Evolutionary conservation across 805 yeast genomes (phyloP), one percentile per base, ranked within the genome.

Genomic region (Pichia membranifaciens): DNA sequence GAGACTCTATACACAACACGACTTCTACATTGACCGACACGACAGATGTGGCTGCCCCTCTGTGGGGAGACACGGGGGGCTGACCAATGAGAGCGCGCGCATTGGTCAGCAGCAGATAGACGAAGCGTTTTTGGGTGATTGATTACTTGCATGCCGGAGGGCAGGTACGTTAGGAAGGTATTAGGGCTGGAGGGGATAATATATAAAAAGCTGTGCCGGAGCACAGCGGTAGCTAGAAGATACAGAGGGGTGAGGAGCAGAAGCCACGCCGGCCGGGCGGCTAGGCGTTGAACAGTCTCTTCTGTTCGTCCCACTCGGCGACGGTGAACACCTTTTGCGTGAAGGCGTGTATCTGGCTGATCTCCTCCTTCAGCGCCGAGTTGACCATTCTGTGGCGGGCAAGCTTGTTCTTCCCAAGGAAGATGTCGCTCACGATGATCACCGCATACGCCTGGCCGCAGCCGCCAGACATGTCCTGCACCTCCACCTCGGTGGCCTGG

Each of bases 401-500:
- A 43, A 93, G 71, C 62, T 85, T 86, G 67, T 87, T 88, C 68
- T 88, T 87, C 21, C 93, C 93, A 50, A 73, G 65, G 64, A 95
- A 93, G 20, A 71, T 60, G 39, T 79, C 74, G 66, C 72, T 69
- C 9, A 93, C 96, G 23, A 95, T 90, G 6, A 87, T 76, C 31
- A 89, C 96, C 34, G 95, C 96, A 66, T 90, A 91, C 2, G 98
- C 96, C 65, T 91, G 96, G 5, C 99, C 99, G 67, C 99, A 93
- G 1, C 99, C 99, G 15, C 95, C 95, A 10, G 82, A 81, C 72
- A 80, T 76, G 54, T 87, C 95, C 51, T 77, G 82, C 6, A 87
- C 89, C 57, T 82, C 84, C 10, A 82, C 87, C 51, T 82, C 77
- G 0, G 58, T 49, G 9, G 93, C 88, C 20, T 69, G 68, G n/a